Evolutionary conservation across 139 green algal genomes (phyloP), one percentile per base, ranked within the genome.

Genomic region (Volvox africanus): DNA sequence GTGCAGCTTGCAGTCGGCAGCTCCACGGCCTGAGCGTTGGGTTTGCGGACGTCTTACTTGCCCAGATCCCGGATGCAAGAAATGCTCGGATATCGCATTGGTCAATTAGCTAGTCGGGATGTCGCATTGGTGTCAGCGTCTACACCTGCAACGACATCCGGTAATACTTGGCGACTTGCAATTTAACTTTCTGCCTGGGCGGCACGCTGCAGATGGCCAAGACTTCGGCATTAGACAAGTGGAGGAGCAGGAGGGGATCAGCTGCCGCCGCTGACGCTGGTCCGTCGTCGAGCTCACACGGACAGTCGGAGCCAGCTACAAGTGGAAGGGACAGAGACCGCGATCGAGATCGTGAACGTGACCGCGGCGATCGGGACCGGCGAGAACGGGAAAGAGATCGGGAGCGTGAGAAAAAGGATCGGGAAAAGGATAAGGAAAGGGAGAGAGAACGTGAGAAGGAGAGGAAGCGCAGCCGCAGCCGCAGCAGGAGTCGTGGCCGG

Each of bases 391-490:
- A 90, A 61, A 30, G 86, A 33, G 82, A 73, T 13, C 82, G 78
- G 44, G 93, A 88, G 30, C 88, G 78, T 81, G 61, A 69, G 5
- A 77, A 82, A 19, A 87, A 85, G 61, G 50, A 80, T 77, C 69
- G 89, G 55, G 50, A 88, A 55, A 32, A 79, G 82, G 62, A 88
- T 16, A 21, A 82, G 69, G 80, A 79, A 90, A 1, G 61, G 88
- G 61, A 85, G 86, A 11, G 37, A 73, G 36, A 65, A 14, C 88
- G 61, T 71, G 93, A 93, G 76, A 78, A 76, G 80, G 77, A 91
- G 1, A 62, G 88, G 62, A 79, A 83, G 1, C 50, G 81, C 30
- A 69, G 91, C 19, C 55, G 55, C 1, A 86, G 77, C 36, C 32
- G 80, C 26, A 79, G 55, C 26, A 32, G 32, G 32, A 79, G 55